These are phyloP conservation scores for Pezicula carpinea DNA, from an alignment of 2,329 filamentous ascomycete genomes.

Conservation along the genomic window DNA sequence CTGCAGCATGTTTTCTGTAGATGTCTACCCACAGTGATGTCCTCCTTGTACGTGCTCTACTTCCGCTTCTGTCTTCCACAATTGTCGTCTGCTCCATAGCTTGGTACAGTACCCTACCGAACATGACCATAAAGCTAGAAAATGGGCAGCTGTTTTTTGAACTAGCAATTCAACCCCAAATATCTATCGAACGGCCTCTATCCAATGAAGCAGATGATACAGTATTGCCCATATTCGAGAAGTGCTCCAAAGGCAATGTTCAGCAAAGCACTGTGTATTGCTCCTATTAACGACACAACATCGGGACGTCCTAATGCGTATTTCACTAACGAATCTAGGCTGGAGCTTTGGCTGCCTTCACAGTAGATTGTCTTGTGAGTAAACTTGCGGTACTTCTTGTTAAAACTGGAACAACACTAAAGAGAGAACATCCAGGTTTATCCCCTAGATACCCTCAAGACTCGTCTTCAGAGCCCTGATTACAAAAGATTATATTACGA, in stretches of 20 bases:
- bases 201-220: too few species aligned
- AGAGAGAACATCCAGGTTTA: conserved; percentile 48
- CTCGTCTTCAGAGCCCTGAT: conserved; percentile 73
- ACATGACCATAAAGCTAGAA: too few species aligned
- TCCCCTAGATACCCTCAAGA: conserved; percentile 86
- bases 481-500: conserved; percentile 64
- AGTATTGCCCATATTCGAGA: too few species aligned
- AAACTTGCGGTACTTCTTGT: too few species aligned
- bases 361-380: conserved; percentile 71
- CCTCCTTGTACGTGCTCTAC: conserved; percentile 42
- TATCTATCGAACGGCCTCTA: too few species aligned
- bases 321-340: conserved; percentile 47
- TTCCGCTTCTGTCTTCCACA: background rate
- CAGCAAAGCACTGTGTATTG: background rate
- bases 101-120: too few species aligned
- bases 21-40: conserved; percentile 53
- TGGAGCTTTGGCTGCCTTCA: conserved; percentile 79
- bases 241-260: too few species aligned
- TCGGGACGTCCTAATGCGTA: background rate
- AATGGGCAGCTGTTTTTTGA: too few species aligned
- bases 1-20: conserved; percentile 7
- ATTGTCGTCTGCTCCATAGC: background rate
- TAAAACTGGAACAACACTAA: too few species aligned
- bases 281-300: background rate
- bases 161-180: too few species aligned